phyloP scores from a whole-genome alignment of 2,329 filamentous ascomycete genomes.

The Periconia digitata region DNA sequence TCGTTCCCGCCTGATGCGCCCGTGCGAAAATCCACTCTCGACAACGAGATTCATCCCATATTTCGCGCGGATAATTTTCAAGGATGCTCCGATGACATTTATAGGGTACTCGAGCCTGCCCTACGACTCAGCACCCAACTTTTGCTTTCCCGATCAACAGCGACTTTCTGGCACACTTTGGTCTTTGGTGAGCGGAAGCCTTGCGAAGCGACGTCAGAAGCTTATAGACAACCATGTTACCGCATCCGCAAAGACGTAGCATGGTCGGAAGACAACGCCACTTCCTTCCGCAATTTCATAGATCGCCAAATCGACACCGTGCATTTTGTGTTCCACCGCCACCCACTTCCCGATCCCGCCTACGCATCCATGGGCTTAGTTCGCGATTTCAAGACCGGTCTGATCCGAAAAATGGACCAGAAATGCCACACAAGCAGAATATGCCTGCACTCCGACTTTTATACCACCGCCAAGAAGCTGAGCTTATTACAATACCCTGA shows the following conservation, averaged over 20 bases:
- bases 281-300: conserved; percentile 32
- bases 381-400: conserved; percentile 40
- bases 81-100: conserved; percentile 40
- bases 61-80: conserved; percentile 44
- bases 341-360: conserved; percentile 38
- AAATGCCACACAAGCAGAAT: conserved; percentile 43
- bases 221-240: conserved; percentile 35
- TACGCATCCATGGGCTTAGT: conserved; percentile 44
- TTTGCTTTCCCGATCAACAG: conserved; percentile 39
- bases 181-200: conserved; percentile 39
- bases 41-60: conserved; percentile 40
- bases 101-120: conserved; percentile 42
- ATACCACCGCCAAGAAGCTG: conserved; percentile 43
- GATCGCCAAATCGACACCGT: conserved; percentile 37
- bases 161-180: conserved; percentile 43
- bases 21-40: conserved; percentile 30
- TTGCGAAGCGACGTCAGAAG: conserved; percentile 30
- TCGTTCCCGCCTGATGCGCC: conserved; percentile 26
- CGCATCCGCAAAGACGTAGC: conserved; percentile 39
- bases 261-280: conserved; percentile 36
- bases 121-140: conserved; percentile 37
- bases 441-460: conserved; percentile 44
- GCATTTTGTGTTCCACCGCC: conserved; percentile 43
- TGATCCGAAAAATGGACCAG: conserved; percentile 37
- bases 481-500: conserved; percentile 40